Evolutionary conservation across 2,329 filamentous ascomycete genomes (phyloP).

Genomic region (Westerdykella ornata): DNA sequence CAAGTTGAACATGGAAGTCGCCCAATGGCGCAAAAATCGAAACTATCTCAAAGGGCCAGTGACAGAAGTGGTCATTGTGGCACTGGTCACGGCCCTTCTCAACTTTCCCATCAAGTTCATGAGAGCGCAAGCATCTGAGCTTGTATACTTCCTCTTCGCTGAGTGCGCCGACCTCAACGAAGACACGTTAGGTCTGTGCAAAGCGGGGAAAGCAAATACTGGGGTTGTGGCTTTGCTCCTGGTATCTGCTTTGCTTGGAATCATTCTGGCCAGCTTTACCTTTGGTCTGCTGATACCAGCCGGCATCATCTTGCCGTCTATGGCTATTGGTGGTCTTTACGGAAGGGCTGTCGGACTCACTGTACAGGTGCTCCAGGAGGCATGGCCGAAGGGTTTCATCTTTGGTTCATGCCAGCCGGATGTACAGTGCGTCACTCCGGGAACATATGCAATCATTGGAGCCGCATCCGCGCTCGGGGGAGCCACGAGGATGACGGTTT

Average conservation of each 20-base stretch:
- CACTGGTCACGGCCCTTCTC: constrained; percentile 75
- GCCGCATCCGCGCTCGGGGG: constrained; percentile 91
- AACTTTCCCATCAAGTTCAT: constrained; percentile 97
- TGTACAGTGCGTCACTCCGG: constrained; percentile 80
- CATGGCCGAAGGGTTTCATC: constrained; percentile 67
- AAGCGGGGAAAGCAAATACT: constrained; percentile 73
- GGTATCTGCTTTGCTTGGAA: constrained; percentile 74
- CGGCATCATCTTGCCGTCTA: constrained; percentile 90
- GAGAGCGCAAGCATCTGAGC: constrained; percentile 82
- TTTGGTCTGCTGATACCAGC: constrained; percentile 93
- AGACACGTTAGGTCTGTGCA: constrained; percentile 86
- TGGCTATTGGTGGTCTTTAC: constrained; percentile 87
- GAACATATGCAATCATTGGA: constrained; percentile 93
- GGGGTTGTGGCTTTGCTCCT: constrained; percentile 77
- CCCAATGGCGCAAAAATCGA: constrained; percentile 67
- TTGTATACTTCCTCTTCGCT: constrained; percentile 85
- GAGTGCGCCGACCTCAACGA: constrained; percentile 78
- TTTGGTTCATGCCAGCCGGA: constrained; percentile 81
- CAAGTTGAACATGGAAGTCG: constrained; percentile 82
- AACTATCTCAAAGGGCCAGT: constrained; percentile 65
- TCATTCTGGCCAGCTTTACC: constrained; percentile 77
- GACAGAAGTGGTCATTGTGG: constrained; percentile 70
- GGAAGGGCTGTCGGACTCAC: constrained; percentile 85
- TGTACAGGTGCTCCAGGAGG: constrained; percentile 79
- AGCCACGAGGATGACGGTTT: constrained; percentile 92